Conservation (phyloP, 2,329 filamentous ascomycete species). For the Trichoderma breve region DNA sequence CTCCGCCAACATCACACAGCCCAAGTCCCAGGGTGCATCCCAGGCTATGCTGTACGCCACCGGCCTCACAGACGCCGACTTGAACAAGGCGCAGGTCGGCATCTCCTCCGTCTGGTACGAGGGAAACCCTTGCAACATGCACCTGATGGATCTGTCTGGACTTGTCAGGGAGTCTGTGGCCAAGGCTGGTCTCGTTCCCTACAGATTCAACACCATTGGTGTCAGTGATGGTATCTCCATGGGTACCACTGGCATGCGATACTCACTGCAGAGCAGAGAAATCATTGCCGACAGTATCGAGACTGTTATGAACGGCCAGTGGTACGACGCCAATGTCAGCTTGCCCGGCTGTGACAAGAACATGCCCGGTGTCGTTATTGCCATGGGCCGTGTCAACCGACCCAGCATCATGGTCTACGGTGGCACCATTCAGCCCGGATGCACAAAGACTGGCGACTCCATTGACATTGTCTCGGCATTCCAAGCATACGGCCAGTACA, state of each 20-base stretch:
- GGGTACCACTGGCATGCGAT: slow-evolving; percentile 97
- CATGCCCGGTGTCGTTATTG: slow-evolving; percentile 91
- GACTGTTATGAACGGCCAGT: slow-evolving; percentile 98
- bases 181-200: slow-evolving; percentile 78
- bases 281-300: slow-evolving; percentile 98
- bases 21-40: slow-evolving; percentile 95
- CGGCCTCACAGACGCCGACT: slow-evolving; percentile 78
- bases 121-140: slow-evolving; percentile 99
- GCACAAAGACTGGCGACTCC: slow-evolving; percentile 68
- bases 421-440: slow-evolving; percentile 89
- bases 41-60: slow-evolving; percentile 99
- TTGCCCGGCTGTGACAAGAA: slow-evolving; percentile 99
- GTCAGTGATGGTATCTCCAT: slow-evolving; percentile 98
- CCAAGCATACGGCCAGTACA: slow-evolving; percentile 94
- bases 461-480: slow-evolving; percentile 97
- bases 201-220: slow-evolving; percentile 98
- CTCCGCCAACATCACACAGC: slow-evolving; percentile 85
- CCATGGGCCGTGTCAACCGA: slow-evolving; percentile 91
- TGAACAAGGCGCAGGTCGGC: slow-evolving; percentile 95
- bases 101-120: slow-evolving; percentile 98
- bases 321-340: slow-evolving; percentile 97
- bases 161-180: slow-evolving; percentile 62
- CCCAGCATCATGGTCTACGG: slow-evolving; percentile 98
- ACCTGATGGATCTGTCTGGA: slow-evolving; percentile 84
- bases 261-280: slow-evolving; percentile 89